phyloP scores from a whole-genome alignment of 2,329 filamentous ascomycete genomes.

The Cytospora paraplurivora region DNA sequence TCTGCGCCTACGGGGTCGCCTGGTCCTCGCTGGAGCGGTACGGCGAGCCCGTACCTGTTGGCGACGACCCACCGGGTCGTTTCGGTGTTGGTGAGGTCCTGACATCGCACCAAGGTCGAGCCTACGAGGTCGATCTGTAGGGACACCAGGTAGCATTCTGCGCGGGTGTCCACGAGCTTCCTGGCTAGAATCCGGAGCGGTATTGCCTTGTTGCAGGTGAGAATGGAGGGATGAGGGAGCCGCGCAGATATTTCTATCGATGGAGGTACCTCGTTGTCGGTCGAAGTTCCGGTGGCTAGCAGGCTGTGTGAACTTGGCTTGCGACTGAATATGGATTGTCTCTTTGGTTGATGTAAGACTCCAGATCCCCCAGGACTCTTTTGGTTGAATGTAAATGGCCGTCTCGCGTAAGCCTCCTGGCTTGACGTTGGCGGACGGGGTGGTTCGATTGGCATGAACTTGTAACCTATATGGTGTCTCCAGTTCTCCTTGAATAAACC shows the following conservation, averaged over 20 bases:
- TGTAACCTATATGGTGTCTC: conserved; percentile 68
- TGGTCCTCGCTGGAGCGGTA: conserved; percentile 65
- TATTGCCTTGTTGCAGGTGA: conserved; percentile 86
- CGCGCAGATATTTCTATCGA: conserved; percentile 77
- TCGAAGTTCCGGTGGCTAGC: conserved; percentile 4
- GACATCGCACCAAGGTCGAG: conserved; percentile 76
- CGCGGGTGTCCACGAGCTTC: conserved; percentile 69
- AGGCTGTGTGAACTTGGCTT: conserved; percentile 21
- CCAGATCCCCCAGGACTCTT: conserved; percentile 38
- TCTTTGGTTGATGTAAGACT: conserved; percentile 42
- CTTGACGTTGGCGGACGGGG: conserved; percentile 68
- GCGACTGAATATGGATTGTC: conserved; percentile 41
- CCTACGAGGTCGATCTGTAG: conserved; percentile 82
- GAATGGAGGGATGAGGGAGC: conserved; percentile 80
- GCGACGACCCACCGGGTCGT: conserved; percentile 74
- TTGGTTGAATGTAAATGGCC: conserved; percentile 62
- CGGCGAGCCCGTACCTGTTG: conserved; percentile 69
- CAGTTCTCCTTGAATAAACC: conserved; percentile 90
- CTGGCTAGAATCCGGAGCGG: conserved; percentile 79
- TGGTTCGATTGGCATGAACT: conserved; percentile 90
- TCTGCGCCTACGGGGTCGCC: conserved; percentile 64
- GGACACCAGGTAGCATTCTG: conserved; percentile 73
- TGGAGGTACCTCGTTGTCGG: conserved; percentile 50
- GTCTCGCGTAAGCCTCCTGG: conserved; percentile 82
- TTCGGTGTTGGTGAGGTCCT: conserved; percentile 72